phyloP scores from a whole-genome alignment of 2,329 filamentous ascomycete genomes.

The Alternaria sp. region DNA sequence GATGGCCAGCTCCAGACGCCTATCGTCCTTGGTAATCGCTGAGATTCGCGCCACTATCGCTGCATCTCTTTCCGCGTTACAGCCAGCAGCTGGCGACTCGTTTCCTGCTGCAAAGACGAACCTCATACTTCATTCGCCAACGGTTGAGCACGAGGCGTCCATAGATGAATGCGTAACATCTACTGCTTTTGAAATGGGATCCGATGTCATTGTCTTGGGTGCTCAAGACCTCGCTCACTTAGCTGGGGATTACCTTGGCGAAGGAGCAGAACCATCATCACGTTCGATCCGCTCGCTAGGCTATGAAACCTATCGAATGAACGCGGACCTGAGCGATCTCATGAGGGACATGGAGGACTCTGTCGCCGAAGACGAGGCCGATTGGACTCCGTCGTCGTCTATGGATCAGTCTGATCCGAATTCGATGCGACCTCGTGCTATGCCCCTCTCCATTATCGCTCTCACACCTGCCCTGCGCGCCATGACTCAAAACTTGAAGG shows the following conservation, averaged over 20 bases:
- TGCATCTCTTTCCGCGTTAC: slow-evolving; percentile 56
- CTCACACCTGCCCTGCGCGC: slow-evolving; percentile 32
- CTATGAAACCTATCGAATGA: slow-evolving; percentile 63
- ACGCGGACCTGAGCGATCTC: slow-evolving; percentile 37
- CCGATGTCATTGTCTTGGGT: slow-evolving; percentile 73
- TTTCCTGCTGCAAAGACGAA: slow-evolving; percentile 63
- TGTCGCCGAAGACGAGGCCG: slow-evolving; percentile 53
- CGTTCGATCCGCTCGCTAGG: slow-evolving; percentile 58
- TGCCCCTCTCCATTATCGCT: slow-evolving; percentile 30
- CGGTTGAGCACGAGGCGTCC: slow-evolving; percentile 62
- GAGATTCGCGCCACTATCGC: slow-evolving; percentile 62
- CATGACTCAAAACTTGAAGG: slow-evolving; percentile 29
- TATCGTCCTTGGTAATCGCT: slow-evolving; percentile 43
- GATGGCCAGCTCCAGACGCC: slow-evolving; percentile 21
- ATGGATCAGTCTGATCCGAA: slow-evolving; percentile 25
- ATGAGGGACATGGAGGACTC: slow-evolving; percentile 41
- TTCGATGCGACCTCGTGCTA: slow-evolving; percentile 21
- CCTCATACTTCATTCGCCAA: slow-evolving; percentile 67
- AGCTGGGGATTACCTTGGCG: slow-evolving; percentile 73
- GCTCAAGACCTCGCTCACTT: slow-evolving; percentile 75
- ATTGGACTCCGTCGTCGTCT: slow-evolving; percentile 20
- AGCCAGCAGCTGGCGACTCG: slow-evolving; percentile 52
- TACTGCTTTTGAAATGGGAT: slow-evolving; percentile 67
- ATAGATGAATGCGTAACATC: slow-evolving; percentile 70
- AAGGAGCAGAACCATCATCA: slow-evolving; percentile 62